Percentiles rank a stretch among this genome's conserved stretches.
Conservation (phyloP, 176 grass and related monocot genomes). For the Hordeum marinum region DNA sequence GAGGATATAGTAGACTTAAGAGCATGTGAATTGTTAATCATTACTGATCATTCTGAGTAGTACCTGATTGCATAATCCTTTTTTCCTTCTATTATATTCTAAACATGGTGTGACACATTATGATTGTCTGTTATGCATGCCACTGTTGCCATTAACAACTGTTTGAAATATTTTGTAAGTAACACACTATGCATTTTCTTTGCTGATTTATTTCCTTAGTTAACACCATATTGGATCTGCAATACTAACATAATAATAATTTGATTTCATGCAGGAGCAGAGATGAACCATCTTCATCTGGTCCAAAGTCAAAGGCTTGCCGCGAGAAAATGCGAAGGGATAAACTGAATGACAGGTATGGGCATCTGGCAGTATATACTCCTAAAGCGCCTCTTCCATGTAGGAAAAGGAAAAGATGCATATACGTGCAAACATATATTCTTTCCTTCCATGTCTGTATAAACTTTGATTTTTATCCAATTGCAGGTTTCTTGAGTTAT, state of each 20-base stretch:
- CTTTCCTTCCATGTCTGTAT: background rate
- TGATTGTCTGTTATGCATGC: background rate
- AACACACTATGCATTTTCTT: background rate
- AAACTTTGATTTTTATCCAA: constrained; percentile 5
- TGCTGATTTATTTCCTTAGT: background rate
- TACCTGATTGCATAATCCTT: background rate
- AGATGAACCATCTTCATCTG: constrained; percentile 43
- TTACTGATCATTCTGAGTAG: background rate
- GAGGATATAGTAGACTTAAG: background rate
- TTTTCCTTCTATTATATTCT: background rate
- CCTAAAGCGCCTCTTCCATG: background rate
- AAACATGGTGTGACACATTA: background rate
- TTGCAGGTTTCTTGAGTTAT: constrained; percentile 61
- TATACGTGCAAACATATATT: background rate
- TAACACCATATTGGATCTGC: background rate
- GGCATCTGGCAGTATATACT: background rate
- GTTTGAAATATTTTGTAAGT: background rate
- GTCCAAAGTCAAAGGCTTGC: constrained; percentile 64
- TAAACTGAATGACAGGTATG: constrained; percentile 69
- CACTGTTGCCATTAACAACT: background rate
- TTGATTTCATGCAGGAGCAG: constrained; percentile 36
- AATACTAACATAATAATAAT: background rate
- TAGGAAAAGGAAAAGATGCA: background rate
- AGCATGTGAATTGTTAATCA: background rate
- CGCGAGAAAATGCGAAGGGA: constrained; percentile 76